phyloP scores from a whole-genome alignment of 768 basidiomycete species.

The Polyporus arcularius region DNA sequence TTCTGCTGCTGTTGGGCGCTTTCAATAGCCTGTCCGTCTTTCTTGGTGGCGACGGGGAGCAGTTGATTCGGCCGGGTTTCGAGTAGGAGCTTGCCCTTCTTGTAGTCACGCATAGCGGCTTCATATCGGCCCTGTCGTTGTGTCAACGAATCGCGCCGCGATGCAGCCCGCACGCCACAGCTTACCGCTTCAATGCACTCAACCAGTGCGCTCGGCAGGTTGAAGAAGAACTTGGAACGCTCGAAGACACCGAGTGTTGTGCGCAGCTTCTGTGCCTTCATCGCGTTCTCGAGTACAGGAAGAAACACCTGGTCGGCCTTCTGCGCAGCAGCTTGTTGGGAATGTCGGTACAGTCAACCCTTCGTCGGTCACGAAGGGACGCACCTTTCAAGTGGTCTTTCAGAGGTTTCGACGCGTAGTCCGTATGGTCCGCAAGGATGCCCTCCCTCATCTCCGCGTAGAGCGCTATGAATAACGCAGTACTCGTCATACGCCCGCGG shows the following conservation, averaged over 20 bases:
- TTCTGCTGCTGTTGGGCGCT: conserved; percentile 77
- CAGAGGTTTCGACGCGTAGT: conserved; percentile 82
- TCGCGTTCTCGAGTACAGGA: conserved; percentile 92
- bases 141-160: neutral
- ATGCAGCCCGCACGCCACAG: too few relatives aligned
- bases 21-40: conserved; percentile 52
- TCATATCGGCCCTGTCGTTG: conserved; percentile 85
- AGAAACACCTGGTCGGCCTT: conserved; percentile 96
- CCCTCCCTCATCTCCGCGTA: conserved; percentile 94
- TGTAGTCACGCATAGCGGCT: conserved; percentile 91
- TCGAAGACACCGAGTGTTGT: conserved; percentile 95
- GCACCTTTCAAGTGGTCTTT: conserved; percentile 84
- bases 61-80: conserved; percentile 89
- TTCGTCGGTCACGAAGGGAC: conserved; percentile 15
- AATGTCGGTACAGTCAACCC: neutral
- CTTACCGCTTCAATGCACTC: conserved; percentile 88
- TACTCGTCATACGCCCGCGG: too few relatives aligned
- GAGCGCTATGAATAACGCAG: conserved; percentile 56
- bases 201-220: conserved; percentile 87
- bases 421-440: conserved; percentile 69
- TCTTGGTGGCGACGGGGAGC: conserved; percentile 64
- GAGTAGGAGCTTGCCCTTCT: conserved; percentile 91
- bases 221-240: conserved; percentile 97
- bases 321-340: conserved; percentile 71
- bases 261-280: conserved; percentile 90